These are phyloP conservation scores for Tagetes patula DNA, from an alignment of 129 eudicot genomes.

Conservation along the genomic window DNA sequence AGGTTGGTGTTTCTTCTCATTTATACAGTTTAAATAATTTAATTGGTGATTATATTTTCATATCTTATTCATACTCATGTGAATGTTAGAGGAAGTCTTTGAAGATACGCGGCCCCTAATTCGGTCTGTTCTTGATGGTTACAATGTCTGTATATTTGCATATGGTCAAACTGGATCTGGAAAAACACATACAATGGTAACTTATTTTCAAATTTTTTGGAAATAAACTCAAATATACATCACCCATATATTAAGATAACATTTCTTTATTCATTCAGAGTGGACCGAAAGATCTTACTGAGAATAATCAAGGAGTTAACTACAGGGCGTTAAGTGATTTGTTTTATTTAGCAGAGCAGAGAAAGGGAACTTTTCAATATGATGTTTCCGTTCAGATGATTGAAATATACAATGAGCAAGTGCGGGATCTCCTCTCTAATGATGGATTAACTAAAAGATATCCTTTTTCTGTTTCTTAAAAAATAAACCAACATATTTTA, in stretches of 20 bases:
- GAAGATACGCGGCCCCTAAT: constrained; percentile 80
- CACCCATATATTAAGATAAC: not conserved
- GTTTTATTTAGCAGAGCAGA: constrained; percentile 75
- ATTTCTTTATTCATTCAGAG: constrained; percentile 41
- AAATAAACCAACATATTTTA: not conserved
- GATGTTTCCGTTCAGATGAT: constrained; percentile 96
- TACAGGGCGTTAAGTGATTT: constrained; percentile 84
- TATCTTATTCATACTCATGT: constrained; percentile 5
- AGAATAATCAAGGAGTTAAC: constrained; percentile 79
- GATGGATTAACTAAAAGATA: constrained; percentile 82
- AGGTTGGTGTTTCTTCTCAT: constrained; percentile 46
- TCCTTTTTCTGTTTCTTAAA: constrained; percentile 41
- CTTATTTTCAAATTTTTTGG: constrained; percentile 14
- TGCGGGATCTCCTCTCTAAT: constrained; percentile 77
- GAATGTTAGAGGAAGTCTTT: constrained; percentile 74
- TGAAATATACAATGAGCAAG: constrained; percentile 97
- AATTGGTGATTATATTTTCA: not conserved
- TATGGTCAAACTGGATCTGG: constrained; percentile 99
- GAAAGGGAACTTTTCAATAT: constrained; percentile 69
- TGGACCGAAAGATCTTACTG: constrained; percentile 91
- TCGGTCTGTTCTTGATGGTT: constrained; percentile 96
- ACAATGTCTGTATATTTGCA: constrained; percentile 91
- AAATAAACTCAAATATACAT: not conserved
- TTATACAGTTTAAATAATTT: not conserved
- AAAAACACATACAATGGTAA: constrained; percentile 94